Evolutionary conservation across 495 filamentous ascomycete genomes (phyloP).

Genomic region (Xanthoparmelia taractica): DNA sequence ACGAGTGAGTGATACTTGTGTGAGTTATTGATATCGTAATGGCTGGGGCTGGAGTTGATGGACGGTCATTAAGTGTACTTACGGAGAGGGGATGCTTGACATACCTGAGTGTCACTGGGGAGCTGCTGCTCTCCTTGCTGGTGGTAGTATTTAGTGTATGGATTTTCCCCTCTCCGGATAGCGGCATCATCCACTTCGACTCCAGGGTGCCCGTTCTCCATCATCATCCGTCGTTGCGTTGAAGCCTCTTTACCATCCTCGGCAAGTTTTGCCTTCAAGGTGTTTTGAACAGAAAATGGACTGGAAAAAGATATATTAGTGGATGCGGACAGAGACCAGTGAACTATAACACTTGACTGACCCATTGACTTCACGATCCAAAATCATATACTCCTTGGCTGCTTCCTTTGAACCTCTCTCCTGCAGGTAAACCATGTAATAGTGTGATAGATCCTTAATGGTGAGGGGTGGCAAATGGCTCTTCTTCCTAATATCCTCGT

Average conservation of each 20-base stretch:
- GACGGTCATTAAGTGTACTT: not conserved
- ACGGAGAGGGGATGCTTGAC: not conserved
- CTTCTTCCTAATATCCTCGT: conserved; percentile 66
- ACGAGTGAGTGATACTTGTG: not conserved
- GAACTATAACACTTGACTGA: not conserved
- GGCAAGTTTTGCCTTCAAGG: conserved; percentile 39
- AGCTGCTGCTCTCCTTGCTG: conserved; percentile 45
- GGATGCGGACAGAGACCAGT: not conserved
- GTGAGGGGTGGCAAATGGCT: conserved; percentile 58
- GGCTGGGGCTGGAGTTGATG: conserved; percentile 9
- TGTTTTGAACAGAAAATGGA: conserved; percentile 41
- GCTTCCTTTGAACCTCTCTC: conserved; percentile 75
- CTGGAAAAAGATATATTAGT: conserved; percentile 27
- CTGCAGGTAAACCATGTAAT: conserved; percentile 79
- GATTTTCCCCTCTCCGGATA: conserved; percentile 53
- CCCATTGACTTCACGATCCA: conserved; percentile 85
- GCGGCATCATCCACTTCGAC: conserved; percentile 57
- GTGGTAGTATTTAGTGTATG: conserved; percentile 58
- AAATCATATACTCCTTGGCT: conserved; percentile 73
- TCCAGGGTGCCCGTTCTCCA: conserved; percentile 51
- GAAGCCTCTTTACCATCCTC: conserved; percentile 46
- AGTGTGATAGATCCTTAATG: conserved; percentile 68
- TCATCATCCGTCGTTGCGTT: conserved; percentile 40
- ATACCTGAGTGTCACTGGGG: conserved; percentile 26
- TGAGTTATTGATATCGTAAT: conserved; percentile 7